Conservation (phyloP, 2,329 filamentous ascomycete genomes). For the Clathrospora elynae region DNA sequence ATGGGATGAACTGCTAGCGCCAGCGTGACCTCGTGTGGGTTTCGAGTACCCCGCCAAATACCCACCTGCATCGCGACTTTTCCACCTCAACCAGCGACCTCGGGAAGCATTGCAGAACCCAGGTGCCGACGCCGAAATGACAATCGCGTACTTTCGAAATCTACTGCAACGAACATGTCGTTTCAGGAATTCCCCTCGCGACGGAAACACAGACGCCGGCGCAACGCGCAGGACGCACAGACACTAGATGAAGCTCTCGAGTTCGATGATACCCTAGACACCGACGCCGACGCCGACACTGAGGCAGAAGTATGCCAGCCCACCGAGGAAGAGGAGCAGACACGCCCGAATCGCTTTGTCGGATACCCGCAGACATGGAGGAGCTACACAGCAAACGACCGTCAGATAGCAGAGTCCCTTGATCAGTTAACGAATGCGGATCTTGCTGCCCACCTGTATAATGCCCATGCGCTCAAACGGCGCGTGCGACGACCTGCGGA, state of each 20-base stretch:
- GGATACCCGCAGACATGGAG: slow-evolving; percentile 72
- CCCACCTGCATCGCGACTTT: slow-evolving; percentile 9
- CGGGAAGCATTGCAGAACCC: slow-evolving; percentile 8
- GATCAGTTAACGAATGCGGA: slow-evolving; percentile 68
- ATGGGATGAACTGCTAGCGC: slow-evolving; percentile 4
- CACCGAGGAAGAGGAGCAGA: slow-evolving; percentile 9
- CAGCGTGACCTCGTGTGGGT: slow-evolving; percentile 22
- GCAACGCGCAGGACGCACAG: slow-evolving; percentile 22
- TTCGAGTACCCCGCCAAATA: slow-evolving; percentile 18
- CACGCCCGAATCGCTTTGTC: slow-evolving; percentile 70
- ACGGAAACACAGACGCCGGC: too few species aligned
- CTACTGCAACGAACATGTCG: slow-evolving; percentile 42
- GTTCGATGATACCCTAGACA: slow-evolving; percentile 14
- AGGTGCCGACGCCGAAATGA: slow-evolving; percentile 1
- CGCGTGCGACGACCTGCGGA: slow-evolving; percentile 37
- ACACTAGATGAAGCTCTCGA: not conserved
- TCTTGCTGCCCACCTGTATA: slow-evolving; percentile 77
- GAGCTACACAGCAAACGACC: slow-evolving; percentile 64
- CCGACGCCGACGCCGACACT: slow-evolving; percentile 25
- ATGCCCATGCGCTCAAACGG: slow-evolving; percentile 71
- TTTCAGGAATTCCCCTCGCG: too few species aligned
- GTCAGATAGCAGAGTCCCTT: slow-evolving; percentile 66
- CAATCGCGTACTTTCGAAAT: slow-evolving; percentile 18
- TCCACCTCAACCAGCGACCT: slow-evolving; percentile 6
- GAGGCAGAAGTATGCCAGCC: slow-evolving; percentile 20